Percentiles rank a stretch among this genome's conserved stretches.
Evolutionary conservation across 169 alveolate species (phyloP).

Genomic region (Babesia gibsoni): DNA sequence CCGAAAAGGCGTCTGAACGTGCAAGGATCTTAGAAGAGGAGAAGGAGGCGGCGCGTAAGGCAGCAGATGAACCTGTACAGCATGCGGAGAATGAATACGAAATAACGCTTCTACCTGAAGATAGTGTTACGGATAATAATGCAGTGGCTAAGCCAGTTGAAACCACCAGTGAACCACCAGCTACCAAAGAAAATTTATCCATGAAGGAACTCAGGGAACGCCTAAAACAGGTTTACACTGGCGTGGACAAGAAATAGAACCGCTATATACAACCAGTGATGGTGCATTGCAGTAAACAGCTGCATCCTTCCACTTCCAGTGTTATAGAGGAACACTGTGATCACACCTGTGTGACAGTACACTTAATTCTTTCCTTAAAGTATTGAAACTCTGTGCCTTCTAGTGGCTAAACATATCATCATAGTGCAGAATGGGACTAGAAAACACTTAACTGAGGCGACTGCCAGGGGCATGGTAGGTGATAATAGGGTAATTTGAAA

Average conservation of each 20-base stretch:
- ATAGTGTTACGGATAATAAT: background rate
- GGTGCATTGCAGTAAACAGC: too few relatives aligned
- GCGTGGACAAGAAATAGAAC: background rate
- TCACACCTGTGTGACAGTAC: too few relatives aligned
- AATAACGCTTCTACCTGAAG: slow-evolving; percentile 28
- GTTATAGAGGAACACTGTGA: too few relatives aligned
- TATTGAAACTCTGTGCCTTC: too few relatives aligned
- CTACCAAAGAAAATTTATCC: slow-evolving; percentile 30
- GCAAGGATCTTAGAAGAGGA: slow-evolving; percentile 12
- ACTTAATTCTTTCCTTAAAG: too few relatives aligned
- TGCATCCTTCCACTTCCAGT: too few relatives aligned
- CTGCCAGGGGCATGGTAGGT: too few relatives aligned
- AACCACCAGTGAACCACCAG: background rate
- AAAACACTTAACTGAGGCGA: too few relatives aligned
- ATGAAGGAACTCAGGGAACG: slow-evolving; percentile 54
- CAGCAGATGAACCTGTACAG: slow-evolving; percentile 4
- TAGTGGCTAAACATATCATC: too few relatives aligned
- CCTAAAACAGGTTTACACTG: slow-evolving; percentile 16
- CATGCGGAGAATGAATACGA: slow-evolving; percentile 51
- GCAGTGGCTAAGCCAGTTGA: background rate
- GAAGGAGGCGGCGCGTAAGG: background rate
- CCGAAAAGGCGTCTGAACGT: slow-evolving; percentile 29
- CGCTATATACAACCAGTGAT: too few relatives aligned
- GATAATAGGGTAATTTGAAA: too few relatives aligned
- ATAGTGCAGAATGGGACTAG: too few relatives aligned